These are phyloP conservation scores for Trichomonascus vanleenenianus DNA, from an alignment of 805 yeast species.

Conservation along the genomic window DNA sequence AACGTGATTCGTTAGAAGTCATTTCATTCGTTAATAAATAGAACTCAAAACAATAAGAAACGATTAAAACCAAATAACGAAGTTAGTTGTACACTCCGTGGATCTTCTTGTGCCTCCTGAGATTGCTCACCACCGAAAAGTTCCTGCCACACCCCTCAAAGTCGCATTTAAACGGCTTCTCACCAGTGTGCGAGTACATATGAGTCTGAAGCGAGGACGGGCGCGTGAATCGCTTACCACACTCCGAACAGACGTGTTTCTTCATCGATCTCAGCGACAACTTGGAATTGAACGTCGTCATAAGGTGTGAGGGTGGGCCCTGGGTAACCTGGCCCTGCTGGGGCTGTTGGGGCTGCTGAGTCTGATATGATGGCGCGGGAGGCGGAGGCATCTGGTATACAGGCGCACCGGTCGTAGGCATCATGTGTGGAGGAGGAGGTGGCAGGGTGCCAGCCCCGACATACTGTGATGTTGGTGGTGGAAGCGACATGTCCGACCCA, in stretches of 20 bases:
- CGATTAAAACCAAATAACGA: too few species aligned
- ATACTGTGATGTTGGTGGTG: neutral
- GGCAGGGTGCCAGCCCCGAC: neutral
- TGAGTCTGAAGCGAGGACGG: constrained; percentile 82
- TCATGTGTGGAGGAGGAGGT: constrained; percentile 8
- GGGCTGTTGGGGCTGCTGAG: constrained; percentile 1
- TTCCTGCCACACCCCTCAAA: constrained; percentile 62
- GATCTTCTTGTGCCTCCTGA: constrained; percentile 73
- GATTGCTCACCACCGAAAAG: constrained; percentile 73
- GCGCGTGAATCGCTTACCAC: constrained; percentile 73
- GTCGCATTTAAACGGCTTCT: constrained; percentile 60
- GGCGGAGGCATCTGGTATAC: constrained; percentile 1
- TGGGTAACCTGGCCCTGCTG: constrained; percentile 3
- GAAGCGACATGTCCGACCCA: neutral
- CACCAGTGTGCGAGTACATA: constrained; percentile 74
- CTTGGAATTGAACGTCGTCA: constrained; percentile 21
- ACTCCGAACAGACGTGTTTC: constrained; percentile 37
- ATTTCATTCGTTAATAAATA: too few species aligned
- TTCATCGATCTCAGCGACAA: constrained; percentile 14
- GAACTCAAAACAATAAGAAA: too few species aligned
- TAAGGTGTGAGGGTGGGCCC: constrained; percentile 19
- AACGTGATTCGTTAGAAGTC: too few species aligned
- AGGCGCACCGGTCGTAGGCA: constrained; percentile 5
- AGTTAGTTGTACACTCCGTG: constrained; percentile 32
- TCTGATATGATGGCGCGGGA: neutral